Base-by-base conservation (phyloP, 2,329 filamentous ascomycete genomes). In the Neurospora sp. region DNA sequence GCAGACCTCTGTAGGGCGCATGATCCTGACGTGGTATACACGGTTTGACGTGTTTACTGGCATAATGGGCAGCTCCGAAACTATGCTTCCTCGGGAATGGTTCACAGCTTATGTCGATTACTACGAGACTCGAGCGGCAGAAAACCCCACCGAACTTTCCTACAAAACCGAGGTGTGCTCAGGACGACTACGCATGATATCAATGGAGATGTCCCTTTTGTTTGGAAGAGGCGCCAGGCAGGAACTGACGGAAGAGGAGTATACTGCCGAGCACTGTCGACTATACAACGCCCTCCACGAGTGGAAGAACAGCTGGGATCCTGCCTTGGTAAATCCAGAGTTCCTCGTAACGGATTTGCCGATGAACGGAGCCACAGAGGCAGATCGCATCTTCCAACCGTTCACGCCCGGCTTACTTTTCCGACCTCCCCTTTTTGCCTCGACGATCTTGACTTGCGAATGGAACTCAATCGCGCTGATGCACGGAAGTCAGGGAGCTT, bases 41-140 rank as follows among this genome's bases (percentile, higher is more conserved):
- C 90, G 94, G 42, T 97, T 97, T 77, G 96, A 98, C 78, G 85
- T 94, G 10, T 92, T 94, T 70, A 89, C 93, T 6, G 91, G 92
- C 1, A 86, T 97, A 72, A 89, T 97, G 84, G 92, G 92, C 33
- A 91, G 92, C 1, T 91, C 91, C 74, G 89, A 90, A 74, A 89
- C 92, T 0, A 86, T 90, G 2, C 83, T 98, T 15, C 85, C 90
- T 7, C 86, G 89, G 66, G 89, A 93, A 71, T 98, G 94, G 94
- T 94, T 95, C 76, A 83, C 85, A 2, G 82, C 84, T 8, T 86
- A 88, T 69, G 84, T 90, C 62, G 83, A 89, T 3, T 91, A 87
- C 77, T 91, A 90, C 76, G 81, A 83, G 43, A 81, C 85, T 28
- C 88, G 90, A 75, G 83, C 85, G 1, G 79, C 83, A 13, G 80